These are phyloP conservation scores for Termitomyces sp. DNA, from an alignment of 768 basidiomycete genomes.

Conservation along the genomic window DNA sequence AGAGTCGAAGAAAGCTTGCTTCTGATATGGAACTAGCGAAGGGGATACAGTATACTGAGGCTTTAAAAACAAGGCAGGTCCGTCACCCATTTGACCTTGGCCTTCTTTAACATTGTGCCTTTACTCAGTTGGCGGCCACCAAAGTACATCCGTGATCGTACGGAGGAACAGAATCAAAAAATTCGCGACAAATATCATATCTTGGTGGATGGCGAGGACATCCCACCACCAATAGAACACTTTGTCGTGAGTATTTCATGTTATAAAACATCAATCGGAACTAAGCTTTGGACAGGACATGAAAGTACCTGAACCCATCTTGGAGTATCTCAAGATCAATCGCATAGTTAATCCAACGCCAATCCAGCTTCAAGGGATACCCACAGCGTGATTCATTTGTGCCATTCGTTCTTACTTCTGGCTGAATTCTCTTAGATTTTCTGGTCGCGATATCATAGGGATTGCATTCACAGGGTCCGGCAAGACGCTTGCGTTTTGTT, in stretches of 20 bases:
- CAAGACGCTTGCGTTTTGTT: constrained; percentile 96
- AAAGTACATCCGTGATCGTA: constrained; percentile 69
- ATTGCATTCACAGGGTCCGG: constrained; percentile 99
- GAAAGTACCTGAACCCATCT: constrained; percentile 90
- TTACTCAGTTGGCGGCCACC: constrained; percentile 81
- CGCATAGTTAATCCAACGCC: constrained; percentile 88
- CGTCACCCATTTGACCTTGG: background rate
- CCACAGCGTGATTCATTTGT: constrained; percentile 64
- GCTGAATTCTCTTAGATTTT: constrained; percentile 54
- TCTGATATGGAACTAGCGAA: constrained; percentile 92
- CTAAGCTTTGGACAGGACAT: constrained; percentile 65
- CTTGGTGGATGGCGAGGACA: constrained; percentile 87
- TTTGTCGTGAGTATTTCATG: constrained; percentile 55
- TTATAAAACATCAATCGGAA: constrained; percentile 6
- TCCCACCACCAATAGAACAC: constrained; percentile 90
- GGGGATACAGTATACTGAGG: constrained; percentile 88
- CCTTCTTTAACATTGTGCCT: background rate
- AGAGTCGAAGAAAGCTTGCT: constrained; percentile 85
- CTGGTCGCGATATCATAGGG: constrained; percentile 96
- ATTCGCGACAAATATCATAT: constrained; percentile 93
- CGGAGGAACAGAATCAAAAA: constrained; percentile 64
- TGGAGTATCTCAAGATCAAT: constrained; percentile 80
- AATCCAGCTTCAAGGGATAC: constrained; percentile 96
- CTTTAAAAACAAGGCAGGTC: constrained; percentile 71
- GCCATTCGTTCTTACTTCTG: background rate